Evolutionary conservation across 2,329 filamentous ascomycete species (phyloP).

Genomic region (Fusarium falciforme): DNA sequence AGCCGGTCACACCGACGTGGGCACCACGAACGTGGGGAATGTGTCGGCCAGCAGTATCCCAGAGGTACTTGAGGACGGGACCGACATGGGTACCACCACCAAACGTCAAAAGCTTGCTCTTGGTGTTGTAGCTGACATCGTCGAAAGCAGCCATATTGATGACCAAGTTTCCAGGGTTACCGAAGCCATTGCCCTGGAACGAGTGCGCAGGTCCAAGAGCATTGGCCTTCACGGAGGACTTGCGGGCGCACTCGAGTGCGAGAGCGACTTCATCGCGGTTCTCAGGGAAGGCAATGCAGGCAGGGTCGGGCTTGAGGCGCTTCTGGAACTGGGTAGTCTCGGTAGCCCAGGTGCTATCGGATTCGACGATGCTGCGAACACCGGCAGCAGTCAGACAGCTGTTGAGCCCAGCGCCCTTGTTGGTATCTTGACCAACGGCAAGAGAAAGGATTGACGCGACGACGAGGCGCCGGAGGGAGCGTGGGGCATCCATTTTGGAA

Average conservation of each 20-base stretch:
- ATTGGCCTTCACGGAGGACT: slow-evolving; percentile 34
- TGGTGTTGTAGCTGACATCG: slow-evolving; percentile 34
- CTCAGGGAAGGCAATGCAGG: slow-evolving; percentile 35
- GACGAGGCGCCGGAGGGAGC: background rate
- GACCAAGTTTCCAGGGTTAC: slow-evolving; percentile 35
- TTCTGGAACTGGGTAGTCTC: slow-evolving; percentile 38
- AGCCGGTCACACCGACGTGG: slow-evolving; percentile 38
- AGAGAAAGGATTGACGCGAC: background rate
- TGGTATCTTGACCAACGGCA: background rate
- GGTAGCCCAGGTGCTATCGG: slow-evolving; percentile 29
- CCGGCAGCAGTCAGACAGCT: slow-evolving; percentile 10
- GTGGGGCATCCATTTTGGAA: background rate
- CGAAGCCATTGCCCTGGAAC: slow-evolving; percentile 37
- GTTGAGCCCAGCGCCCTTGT: background rate
- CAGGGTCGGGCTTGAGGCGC: slow-evolving; percentile 34
- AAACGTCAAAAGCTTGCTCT: slow-evolving; percentile 31
- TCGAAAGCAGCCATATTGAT: slow-evolving; percentile 42
- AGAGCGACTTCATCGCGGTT: slow-evolving; percentile 35
- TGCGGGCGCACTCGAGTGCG: slow-evolving; percentile 38
- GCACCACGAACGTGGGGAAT: slow-evolving; percentile 40
- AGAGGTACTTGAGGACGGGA: slow-evolving; percentile 37
- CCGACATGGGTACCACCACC: slow-evolving; percentile 41
- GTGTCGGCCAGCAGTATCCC: slow-evolving; percentile 40
- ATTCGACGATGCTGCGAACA: slow-evolving; percentile 33
- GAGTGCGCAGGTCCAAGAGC: slow-evolving; percentile 41